Conservation (phyloP, 208 protist genomes). For the Crithidia brevicula region DNA sequence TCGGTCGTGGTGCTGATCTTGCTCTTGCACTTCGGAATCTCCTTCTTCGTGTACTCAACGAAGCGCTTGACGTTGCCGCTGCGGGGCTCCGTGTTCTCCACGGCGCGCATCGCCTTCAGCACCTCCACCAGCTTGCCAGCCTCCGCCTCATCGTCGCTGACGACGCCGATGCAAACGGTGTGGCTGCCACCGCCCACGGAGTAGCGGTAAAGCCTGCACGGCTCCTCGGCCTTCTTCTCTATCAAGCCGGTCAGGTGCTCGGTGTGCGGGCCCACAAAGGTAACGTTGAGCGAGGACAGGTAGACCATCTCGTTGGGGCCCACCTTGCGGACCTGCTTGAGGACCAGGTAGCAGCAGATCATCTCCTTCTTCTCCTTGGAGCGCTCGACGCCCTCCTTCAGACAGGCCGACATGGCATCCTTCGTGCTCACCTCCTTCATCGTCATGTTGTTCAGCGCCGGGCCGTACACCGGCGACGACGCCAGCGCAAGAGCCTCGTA, state of each 20-base stretch:
- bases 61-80: constrained; percentile 85
- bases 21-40: constrained; percentile 54
- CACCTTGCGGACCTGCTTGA: constrained; percentile 61
- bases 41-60: constrained; percentile 70
- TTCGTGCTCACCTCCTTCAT: constrained; percentile 41
- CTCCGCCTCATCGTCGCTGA: constrained; percentile 40
- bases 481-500: constrained; percentile 54
- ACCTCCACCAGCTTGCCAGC: constrained; percentile 35
- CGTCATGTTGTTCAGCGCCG: constrained; percentile 53
- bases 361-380: constrained; percentile 50
- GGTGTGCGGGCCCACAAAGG: constrained; percentile 47
- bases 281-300: constrained; percentile 65
- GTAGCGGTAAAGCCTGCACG: constrained; percentile 69
- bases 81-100: constrained; percentile 68
- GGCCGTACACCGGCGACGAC: constrained; percentile 76
- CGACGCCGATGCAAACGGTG: constrained; percentile 40
- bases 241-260: constrained; percentile 53
- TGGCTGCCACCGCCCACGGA: constrained; percentile 65
- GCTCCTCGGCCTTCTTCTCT: constrained; percentile 51
- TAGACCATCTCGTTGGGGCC: constrained; percentile 50
- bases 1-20: constrained; percentile 41
- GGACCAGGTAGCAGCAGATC: constrained; percentile 66
- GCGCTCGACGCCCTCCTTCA: constrained; percentile 44
- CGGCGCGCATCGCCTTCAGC: constrained; percentile 41
- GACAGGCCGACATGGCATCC: constrained; percentile 35